Percentiles rank a stretch among this genome's conserved stretches.
These are phyloP conservation scores for Colletotrichum acutatum DNA, from an alignment of 2,329 filamentous ascomycete species.

Conservation along the genomic window DNA sequence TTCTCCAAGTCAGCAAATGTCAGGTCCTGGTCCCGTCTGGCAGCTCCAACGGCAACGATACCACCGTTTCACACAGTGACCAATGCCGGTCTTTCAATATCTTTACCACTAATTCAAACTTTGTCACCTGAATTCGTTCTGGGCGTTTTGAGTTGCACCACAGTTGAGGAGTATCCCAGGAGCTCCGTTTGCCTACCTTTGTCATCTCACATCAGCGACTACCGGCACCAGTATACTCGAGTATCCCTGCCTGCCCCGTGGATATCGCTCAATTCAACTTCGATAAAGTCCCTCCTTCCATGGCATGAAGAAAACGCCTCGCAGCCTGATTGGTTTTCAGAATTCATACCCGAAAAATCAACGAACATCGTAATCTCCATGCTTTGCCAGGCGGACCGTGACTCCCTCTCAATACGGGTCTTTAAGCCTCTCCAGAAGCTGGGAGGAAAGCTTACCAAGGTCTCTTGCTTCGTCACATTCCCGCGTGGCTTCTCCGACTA, in stretches of 20 bases:
- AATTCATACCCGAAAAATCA: not conserved
- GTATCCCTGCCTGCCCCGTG: not conserved
- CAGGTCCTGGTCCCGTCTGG: not conserved
- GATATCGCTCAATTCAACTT: not conserved
- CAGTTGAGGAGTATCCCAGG: not conserved
- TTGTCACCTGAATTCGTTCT: not conserved
- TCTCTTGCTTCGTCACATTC: not conserved
- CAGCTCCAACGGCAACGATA: not conserved
- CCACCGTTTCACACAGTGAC: conserved; percentile 5
- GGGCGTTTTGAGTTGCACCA: not conserved
- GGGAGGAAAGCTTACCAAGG: not conserved
- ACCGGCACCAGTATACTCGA: not conserved
- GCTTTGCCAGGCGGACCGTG: not conserved
- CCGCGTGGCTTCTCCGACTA: not conserved
- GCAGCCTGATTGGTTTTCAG: not conserved
- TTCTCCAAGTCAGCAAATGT: not conserved
- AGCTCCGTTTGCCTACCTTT: not conserved
- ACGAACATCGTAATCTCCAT: not conserved
- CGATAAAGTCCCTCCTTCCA: not conserved
- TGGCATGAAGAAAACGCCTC: not conserved
- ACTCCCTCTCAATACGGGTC: not conserved
- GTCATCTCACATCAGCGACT: conserved; percentile 3
- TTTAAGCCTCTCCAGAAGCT: not conserved
- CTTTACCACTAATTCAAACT: not conserved
- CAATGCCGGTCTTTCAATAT: conserved; percentile 5